Evolutionary conservation across 164 flowering plant species (phyloP).

Genomic region (Dillenia suffruticosa): DNA sequence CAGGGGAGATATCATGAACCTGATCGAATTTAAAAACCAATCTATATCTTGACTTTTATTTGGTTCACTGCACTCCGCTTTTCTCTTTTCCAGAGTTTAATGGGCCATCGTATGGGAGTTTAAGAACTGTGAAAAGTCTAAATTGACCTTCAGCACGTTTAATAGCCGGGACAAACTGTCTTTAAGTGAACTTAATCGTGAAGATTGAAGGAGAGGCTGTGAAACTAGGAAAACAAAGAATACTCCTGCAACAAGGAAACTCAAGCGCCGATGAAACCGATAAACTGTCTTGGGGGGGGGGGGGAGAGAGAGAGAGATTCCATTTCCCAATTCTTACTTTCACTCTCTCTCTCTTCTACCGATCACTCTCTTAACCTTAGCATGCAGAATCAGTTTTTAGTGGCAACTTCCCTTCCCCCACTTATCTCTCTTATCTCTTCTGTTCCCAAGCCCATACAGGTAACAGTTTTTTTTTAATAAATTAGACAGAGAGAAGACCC

Average conservation of each 20-base stretch:
- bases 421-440: conserved; percentile 38
- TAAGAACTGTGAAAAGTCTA: no score
- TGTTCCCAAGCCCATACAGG: conserved; percentile 54
- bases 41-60: not conserved
- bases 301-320: conserved; percentile 16
- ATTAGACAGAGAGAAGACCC: not conserved
- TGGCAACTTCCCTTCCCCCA: conserved; percentile 4
- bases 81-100: no score
- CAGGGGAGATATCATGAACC: conserved; percentile 16
- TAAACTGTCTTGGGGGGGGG: not conserved
- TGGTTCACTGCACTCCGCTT: no score
- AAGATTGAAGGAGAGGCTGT: no score
- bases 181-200: no score
- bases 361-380: conserved; percentile 33
- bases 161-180: no score
- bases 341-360: conserved; percentile 18
- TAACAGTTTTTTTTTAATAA: conserved; percentile 14
- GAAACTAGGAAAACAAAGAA: conserved; percentile 3
- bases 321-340: conserved; percentile 25
- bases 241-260: conserved; percentile 11
- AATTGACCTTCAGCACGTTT: no score
- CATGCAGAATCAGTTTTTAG: conserved; percentile 16
- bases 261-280: conserved; percentile 20
- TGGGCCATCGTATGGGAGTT: no score
- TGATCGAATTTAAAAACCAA: conserved; percentile 9